Evolutionary conservation across 176 grass and related monocot species (phyloP).

Genomic region (Carex littledalei): DNA sequence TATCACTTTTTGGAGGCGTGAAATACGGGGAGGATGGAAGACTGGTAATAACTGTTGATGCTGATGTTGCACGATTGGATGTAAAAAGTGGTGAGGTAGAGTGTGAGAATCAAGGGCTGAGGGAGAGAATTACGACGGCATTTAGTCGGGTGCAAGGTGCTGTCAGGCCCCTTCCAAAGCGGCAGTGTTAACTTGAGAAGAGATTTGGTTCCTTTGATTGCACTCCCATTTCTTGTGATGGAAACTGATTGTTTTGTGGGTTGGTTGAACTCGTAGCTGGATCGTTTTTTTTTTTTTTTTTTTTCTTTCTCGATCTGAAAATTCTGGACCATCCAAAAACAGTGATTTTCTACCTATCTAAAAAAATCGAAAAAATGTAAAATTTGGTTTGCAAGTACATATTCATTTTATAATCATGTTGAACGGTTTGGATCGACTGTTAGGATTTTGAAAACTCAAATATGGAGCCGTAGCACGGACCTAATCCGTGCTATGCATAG

Average conservation of each 20-base stretch:
- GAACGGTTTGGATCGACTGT: too few species aligned
- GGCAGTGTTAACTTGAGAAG: neutral
- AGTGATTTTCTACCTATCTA: too few species aligned
- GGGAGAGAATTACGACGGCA: slow-evolving; percentile 62
- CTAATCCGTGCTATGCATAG: too few species aligned
- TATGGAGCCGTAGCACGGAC: too few species aligned
- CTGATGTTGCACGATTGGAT: slow-evolving; percentile 51
- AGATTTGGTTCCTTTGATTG: neutral
- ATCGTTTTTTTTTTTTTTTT: neutral
- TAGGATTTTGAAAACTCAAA: too few species aligned
- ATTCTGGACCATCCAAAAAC: too few species aligned
- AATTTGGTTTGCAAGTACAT: too few species aligned
- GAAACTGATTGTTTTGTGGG: neutral
- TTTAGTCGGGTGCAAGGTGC: slow-evolving; percentile 62
- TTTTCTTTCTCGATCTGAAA: too few species aligned
- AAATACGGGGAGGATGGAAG: slow-evolving; percentile 76
- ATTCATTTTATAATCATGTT: too few species aligned
- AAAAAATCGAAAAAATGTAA: too few species aligned
- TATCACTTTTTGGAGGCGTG: slow-evolving; percentile 75
- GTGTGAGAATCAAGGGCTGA: slow-evolving; percentile 52
- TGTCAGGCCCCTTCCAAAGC: slow-evolving; percentile 61
- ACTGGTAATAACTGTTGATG: slow-evolving; percentile 59
- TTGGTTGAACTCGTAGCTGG: neutral
- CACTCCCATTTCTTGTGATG: neutral
- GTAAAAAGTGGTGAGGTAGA: slow-evolving; percentile 69